phyloP scores from a whole-genome alignment of 2,329 filamentous ascomycete species.

The Verticillium nonalfalfae region DNA sequence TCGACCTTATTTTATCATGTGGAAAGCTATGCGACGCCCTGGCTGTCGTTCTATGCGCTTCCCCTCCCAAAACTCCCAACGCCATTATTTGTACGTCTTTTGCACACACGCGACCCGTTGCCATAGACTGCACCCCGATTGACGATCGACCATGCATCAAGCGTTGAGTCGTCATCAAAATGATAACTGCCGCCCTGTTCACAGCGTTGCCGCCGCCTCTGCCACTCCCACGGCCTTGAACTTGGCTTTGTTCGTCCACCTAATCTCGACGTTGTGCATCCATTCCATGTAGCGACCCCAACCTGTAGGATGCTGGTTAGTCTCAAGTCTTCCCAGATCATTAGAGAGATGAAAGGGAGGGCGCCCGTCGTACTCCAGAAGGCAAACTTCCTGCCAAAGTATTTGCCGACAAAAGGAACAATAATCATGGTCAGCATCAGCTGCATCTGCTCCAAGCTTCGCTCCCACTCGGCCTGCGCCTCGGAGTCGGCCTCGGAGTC shows the following conservation, averaged over 20 bases:
- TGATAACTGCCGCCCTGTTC: conserved; percentile 10
- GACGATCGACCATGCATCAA: background rate
- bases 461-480: conserved; percentile 91
- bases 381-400: conserved; percentile 87
- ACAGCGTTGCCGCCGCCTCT: conserved; percentile 53
- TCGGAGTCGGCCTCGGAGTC: conserved; percentile 60
- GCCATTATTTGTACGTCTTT: background rate
- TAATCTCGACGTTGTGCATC: conserved; percentile 76
- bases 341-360: background rate
- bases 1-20: background rate
- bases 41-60: background rate
- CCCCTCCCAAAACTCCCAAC: background rate
- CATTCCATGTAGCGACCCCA: conserved; percentile 94
- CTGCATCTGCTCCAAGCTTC: conserved; percentile 89
- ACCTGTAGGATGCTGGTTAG: conserved; percentile 43
- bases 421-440: conserved; percentile 89
- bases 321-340: background rate
- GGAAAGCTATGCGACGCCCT: background rate
- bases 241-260: conserved; percentile 53
- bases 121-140: background rate
- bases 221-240: conserved; percentile 59
- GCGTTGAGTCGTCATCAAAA: background rate
- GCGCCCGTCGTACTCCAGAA: conserved; percentile 70
- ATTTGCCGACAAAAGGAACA: conserved; percentile 91
- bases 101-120: background rate